Evolutionary conservation across 352 stramenopile genomes (phyloP).

Genomic region (Pythium insidiosum): DNA sequence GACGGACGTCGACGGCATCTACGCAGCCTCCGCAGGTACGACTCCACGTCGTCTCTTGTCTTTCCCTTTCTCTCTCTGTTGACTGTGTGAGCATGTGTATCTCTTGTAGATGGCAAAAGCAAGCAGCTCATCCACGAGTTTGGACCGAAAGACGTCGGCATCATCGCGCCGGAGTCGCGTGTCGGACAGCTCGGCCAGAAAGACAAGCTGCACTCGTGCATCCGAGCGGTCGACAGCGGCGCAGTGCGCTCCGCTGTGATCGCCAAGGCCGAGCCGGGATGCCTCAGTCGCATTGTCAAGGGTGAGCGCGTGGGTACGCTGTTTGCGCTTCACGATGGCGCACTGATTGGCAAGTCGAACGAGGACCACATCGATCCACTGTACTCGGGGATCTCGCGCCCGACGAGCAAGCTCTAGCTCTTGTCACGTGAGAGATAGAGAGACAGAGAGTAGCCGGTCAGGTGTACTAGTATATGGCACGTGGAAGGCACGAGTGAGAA

Average conservation of each 20-base stretch:
- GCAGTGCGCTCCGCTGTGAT: conserved; percentile 51
- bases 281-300: conserved; percentile 51
- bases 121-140: conserved; percentile 46
- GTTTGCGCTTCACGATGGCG: conserved; percentile 35
- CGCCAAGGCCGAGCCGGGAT: conserved; percentile 51
- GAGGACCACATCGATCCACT: conserved; percentile 55
- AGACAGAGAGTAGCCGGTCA: no score
- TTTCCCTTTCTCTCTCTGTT: neutral
- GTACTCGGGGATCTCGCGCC: conserved; percentile 50
- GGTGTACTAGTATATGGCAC: no score
- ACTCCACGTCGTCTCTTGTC: neutral
- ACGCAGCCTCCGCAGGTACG: conserved; percentile 16
- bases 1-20: conserved; percentile 69
- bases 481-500: no score
- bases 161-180: conserved; percentile 40
- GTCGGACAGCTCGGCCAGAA: conserved; percentile 59
- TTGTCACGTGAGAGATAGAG: no score
- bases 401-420: conserved; percentile 13
- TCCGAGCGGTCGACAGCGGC: conserved; percentile 69
- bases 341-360: conserved; percentile 33
- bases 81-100: neutral
- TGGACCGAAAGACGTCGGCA: conserved; percentile 27
- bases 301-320: conserved; percentile 64
- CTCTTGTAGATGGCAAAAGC: conserved; percentile 14
- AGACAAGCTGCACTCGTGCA: conserved; percentile 77